Evolutionary conservation across 495 filamentous ascomycete species (phyloP).

Genomic region (Cairneyella variabilis): DNA sequence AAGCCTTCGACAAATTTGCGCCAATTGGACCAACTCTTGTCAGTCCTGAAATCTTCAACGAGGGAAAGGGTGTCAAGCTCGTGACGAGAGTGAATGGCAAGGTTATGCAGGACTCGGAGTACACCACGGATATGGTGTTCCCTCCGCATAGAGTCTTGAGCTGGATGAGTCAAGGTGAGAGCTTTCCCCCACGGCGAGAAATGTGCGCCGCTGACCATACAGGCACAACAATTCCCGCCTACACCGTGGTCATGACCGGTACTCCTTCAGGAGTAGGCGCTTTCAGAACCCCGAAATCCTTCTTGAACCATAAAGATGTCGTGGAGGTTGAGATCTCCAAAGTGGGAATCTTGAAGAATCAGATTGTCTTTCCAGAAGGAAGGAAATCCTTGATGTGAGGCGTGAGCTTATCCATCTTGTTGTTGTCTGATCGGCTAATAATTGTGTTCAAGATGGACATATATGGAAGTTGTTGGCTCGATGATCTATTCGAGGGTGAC

Average conservation of each 20-base stretch:
- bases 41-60: conserved; percentile 23
- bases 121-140: conserved; percentile 35
- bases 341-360: conserved; percentile 18
- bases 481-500: no score
- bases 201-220: background rate
- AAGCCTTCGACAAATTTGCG: conserved; percentile 44
- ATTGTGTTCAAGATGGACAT: no score
- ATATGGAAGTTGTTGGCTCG: no score
- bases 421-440: no score
- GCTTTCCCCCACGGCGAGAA: background rate
- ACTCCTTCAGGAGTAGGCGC: conserved; percentile 36
- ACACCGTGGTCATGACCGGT: conserved; percentile 27
- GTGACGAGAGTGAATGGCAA: conserved; percentile 38
- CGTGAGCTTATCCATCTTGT: no score
- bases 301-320: conserved; percentile 54
- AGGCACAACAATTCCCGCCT: conserved; percentile 25
- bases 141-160: conserved; percentile 26
- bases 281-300: conserved; percentile 52
- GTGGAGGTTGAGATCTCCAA: conserved; percentile 52
- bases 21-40: conserved; percentile 41
- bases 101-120: conserved; percentile 30
- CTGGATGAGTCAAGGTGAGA: conserved; percentile 31
- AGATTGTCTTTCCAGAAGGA: conserved; percentile 13
- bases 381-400: no score
- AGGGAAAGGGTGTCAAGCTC: conserved; percentile 24